Evolutionary conservation across 2,329 filamentous ascomycete species (phyloP), one percentile per base, ranked within the genome.

Genomic region (Sporothrix brunneoviolacea): DNA sequence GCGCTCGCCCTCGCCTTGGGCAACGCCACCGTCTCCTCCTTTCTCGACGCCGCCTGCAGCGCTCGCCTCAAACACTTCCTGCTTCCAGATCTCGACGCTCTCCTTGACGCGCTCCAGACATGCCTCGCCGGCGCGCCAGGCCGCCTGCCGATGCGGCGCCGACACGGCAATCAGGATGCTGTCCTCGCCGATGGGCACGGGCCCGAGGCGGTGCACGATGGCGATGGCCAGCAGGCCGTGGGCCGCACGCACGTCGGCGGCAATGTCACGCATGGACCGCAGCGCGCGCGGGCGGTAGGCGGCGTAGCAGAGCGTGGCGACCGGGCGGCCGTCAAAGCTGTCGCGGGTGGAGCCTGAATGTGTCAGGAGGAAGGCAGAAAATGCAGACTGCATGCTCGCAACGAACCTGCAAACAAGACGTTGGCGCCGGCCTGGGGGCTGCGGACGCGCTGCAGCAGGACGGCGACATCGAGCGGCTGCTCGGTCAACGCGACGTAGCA

Each of bases 71-170:
- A 96, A 96, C 65, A 89, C 86, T 70, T 97, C 91, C 57, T 82
- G 74, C 70, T 96, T 96, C 91, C 91, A 96, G 37, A 98, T 84
- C 72, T 98, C 93, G n/a, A 88, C 88, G 57, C 76, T 82, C 50
- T 79, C 80, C 71, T 97, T 98, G 62, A 88, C 89, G 64, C 80
- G 72, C 70, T 97, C 91, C 52, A 97, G 70, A 30, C 90, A 86
- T 69, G 94, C 88, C 70, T 97, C 91, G 0, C 88, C 91, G 0
- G 86, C 91, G 59, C 73, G 71, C 91, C 91, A 98, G 5, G 88
- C 91, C 13, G 86, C 87, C 59, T 86, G 79, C 8, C 93, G 76
- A 70, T 97, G 93, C 32, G 86, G 82, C 24, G 88, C 78, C 38
- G 87, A 90, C 4, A 96, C 86, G 1, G 88, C 87, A 60, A 97